Conservation (phyloP, 768 basidiomycete species). For the Roridomyces roridus region DNA sequence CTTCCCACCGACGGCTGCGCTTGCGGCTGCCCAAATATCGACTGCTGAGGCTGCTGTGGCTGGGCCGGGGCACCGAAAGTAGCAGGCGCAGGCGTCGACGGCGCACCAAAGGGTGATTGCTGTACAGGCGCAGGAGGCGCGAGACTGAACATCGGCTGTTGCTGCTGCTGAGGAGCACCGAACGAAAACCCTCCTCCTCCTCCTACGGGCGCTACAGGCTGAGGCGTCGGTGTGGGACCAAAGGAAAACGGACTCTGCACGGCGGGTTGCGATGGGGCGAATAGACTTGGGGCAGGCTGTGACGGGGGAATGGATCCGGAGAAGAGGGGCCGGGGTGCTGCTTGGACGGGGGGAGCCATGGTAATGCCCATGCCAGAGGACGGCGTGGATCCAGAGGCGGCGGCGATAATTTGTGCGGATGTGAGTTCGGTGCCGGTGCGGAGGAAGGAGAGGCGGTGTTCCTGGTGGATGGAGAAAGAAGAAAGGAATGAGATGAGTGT, state of each 20-base stretch:
- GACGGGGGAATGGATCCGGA: background rate
- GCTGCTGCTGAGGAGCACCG: background rate
- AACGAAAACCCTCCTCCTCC: slow-evolving; percentile 2
- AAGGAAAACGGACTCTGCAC: background rate
- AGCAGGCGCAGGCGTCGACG: background rate
- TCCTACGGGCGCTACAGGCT: background rate
- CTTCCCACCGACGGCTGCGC: too few relatives aligned
- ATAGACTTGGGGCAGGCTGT: background rate
- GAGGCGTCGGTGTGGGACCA: background rate
- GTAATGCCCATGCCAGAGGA: background rate
- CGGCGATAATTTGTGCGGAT: slow-evolving; percentile 19
- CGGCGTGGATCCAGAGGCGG: background rate
- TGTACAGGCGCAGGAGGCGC: background rate
- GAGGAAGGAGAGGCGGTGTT: slow-evolving; percentile 46
- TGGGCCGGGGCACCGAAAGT: too few relatives aligned
- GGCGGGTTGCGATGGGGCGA: background rate
- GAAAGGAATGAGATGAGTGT: background rate
- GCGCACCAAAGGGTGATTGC: slow-evolving; percentile 1
- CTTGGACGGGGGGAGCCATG: background rate
- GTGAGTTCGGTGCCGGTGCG: slow-evolving; percentile 33
- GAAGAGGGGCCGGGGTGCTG: background rate
- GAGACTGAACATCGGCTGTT: background rate
- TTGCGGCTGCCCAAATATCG: too few relatives aligned
- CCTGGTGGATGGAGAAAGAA: slow-evolving; percentile 35
- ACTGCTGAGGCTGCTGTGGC: too few relatives aligned